Conservation (phyloP, 2,329 filamentous ascomycete genomes). For the Mycosphaerelloides madeirae region DNA sequence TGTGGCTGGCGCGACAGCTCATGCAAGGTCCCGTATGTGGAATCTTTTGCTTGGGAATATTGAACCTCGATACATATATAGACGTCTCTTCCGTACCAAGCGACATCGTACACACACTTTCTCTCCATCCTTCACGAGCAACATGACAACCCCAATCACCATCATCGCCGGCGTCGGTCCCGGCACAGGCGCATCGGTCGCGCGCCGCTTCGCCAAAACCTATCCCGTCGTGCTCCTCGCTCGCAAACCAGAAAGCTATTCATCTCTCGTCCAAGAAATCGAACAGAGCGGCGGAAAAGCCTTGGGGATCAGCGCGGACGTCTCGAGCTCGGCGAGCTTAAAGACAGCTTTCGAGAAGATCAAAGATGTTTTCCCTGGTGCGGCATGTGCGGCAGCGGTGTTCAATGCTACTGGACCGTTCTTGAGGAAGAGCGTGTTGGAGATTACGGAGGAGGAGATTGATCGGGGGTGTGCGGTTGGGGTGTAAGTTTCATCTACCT, state of each 20-base stretch:
- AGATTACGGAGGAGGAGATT: slow-evolving; percentile 55
- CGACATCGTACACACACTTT: no score
- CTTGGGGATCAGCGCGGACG: slow-evolving; percentile 62
- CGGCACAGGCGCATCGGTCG: slow-evolving; percentile 60
- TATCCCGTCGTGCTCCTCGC: slow-evolving; percentile 72
- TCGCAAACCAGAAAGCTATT: slow-evolving; percentile 59
- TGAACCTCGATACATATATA: no score
- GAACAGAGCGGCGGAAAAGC: slow-evolving; percentile 61
- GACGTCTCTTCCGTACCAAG: no score
- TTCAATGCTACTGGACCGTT: slow-evolving; percentile 62
- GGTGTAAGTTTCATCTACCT: slow-evolving; percentile 37
- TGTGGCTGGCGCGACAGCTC: no score
- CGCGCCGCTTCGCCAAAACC: slow-evolving; percentile 53
- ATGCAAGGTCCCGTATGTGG: no score
- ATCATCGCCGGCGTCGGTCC: slow-evolving; percentile 66
- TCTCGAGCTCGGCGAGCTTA: slow-evolving; percentile 53
- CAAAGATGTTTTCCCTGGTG: no score
- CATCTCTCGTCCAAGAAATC: slow-evolving; percentile 63
- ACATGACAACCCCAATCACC: slow-evolving; percentile 42
- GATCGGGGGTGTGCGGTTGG: slow-evolving; percentile 45
- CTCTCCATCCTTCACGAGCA: no score
- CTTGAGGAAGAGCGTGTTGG: slow-evolving; percentile 55
- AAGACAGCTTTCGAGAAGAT: slow-evolving; percentile 58
- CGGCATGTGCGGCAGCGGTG: no score
- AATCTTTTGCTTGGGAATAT: no score